phyloP scores from a whole-genome alignment of 257 asterid genomes.

The Haberlea rhodopensis region DNA sequence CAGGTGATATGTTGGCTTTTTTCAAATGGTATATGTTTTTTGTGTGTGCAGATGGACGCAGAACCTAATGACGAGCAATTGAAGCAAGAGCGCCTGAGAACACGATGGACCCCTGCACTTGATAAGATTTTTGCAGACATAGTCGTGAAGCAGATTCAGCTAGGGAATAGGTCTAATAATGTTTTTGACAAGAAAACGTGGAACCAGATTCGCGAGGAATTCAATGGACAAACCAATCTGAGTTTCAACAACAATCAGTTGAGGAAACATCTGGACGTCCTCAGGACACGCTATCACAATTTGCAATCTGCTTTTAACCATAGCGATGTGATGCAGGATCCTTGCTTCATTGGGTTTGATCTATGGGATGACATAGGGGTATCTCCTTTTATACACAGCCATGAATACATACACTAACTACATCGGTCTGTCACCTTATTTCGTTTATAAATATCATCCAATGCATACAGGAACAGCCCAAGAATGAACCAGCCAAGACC shows the following conservation, averaged over 20 bases:
- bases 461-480: constrained; percentile 57
- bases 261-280: constrained; percentile 90
- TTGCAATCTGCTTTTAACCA: constrained; percentile 60
- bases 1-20: background rate
- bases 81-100: constrained; percentile 86
- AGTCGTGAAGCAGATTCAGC: constrained; percentile 75
- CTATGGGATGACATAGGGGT: constrained; percentile 96
- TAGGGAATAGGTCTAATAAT: constrained; percentile 74
- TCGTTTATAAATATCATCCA: background rate
- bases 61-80: constrained; percentile 62
- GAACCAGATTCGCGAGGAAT: constrained; percentile 76
- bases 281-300: constrained; percentile 73
- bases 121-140: constrained; percentile 83
- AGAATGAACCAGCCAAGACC: constrained; percentile 62
- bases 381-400: constrained; percentile 11
- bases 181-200: constrained; percentile 94
- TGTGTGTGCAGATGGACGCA: constrained; percentile 53
- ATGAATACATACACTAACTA: too few species aligned
- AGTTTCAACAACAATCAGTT: constrained; percentile 86
- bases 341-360: constrained; percentile 73
- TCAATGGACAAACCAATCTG: constrained; percentile 65
- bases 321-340: constrained; percentile 56
- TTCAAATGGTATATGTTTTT: background rate
- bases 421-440: background rate
- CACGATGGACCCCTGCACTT: constrained; percentile 87